Conservation (phyloP, 2,329 filamentous ascomycete species). For the Diaporthe eres region DNA sequence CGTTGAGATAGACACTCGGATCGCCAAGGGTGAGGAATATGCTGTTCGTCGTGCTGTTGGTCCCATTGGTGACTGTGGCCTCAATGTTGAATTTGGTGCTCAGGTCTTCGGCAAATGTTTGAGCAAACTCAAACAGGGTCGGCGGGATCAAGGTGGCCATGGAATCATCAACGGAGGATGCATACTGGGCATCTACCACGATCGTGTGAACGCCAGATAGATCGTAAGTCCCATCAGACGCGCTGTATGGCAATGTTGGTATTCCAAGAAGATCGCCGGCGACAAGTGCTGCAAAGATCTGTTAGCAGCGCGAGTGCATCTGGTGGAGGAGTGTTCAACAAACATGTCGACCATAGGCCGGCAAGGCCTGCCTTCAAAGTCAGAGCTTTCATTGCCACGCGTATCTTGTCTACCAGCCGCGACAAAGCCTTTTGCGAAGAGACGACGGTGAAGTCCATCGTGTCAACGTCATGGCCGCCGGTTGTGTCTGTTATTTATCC, state of each 20-base stretch:
- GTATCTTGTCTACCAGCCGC: slow-evolving; percentile 24
- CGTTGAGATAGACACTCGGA: slow-evolving; percentile 57
- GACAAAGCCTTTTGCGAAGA: slow-evolving; percentile 12
- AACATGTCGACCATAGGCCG: slow-evolving; percentile 35
- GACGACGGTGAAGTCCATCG: neutral
- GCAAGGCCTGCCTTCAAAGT: slow-evolving; percentile 21
- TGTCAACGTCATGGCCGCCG: neutral
- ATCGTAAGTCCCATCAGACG: slow-evolving; percentile 20
- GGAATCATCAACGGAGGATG: slow-evolving; percentile 55
- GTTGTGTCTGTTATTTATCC: slow-evolving; percentile 35
- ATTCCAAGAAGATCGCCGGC: slow-evolving; percentile 37
- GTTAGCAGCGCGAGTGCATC: neutral
- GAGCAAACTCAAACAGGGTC: slow-evolving; percentile 61
- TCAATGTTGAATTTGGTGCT: slow-evolving; percentile 48
- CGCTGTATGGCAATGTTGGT: slow-evolving; percentile 36
- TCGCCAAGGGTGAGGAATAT: slow-evolving; percentile 65
- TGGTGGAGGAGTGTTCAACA: neutral
- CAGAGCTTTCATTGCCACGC: slow-evolving; percentile 23
- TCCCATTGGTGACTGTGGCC: slow-evolving; percentile 47
- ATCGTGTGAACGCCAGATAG: slow-evolving; percentile 49
- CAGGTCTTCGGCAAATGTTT: slow-evolving; percentile 58
- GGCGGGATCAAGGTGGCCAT: slow-evolving; percentile 68
- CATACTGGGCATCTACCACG: slow-evolving; percentile 60
- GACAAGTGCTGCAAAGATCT: slow-evolving; percentile 11
- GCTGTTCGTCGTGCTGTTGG: slow-evolving; percentile 32